phyloP scores from a whole-genome alignment of 768 basidiomycete species.

The Antrodiella citrinella region DNA sequence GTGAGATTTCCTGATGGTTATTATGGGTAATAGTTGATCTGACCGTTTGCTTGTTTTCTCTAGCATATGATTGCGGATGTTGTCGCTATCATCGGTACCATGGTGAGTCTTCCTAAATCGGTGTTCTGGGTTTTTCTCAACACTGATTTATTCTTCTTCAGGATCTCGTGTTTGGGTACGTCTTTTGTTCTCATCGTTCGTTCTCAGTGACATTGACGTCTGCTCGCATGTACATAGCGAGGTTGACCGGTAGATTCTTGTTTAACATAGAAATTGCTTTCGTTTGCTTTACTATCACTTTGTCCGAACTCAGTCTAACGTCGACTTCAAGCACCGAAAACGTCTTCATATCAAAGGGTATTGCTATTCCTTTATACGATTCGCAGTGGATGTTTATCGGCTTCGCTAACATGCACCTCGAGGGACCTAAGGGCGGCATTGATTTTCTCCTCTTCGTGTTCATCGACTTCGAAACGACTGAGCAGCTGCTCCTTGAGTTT shows the following conservation, averaged over 20 bases:
- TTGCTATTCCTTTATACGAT: conserved; percentile 59
- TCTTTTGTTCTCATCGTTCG: conserved; percentile 15
- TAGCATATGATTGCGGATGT: conserved; percentile 88
- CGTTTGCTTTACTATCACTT: conserved; percentile 1
- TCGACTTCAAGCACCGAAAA: too few relatives aligned
- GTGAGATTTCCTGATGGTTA: conserved; percentile 22
- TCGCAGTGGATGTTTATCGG: conserved; percentile 68
- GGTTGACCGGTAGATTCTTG: conserved; percentile 31
- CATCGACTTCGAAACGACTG: conserved; percentile 22
- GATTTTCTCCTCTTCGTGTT: conserved; percentile 28
- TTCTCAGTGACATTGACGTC: neutral
- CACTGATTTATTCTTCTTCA: conserved; percentile 15
- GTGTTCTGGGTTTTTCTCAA: neutral
- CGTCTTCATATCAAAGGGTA: too few relatives aligned
- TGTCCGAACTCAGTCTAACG: too few relatives aligned
- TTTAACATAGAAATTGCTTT: conserved; percentile 3
- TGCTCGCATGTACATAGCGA: conserved; percentile 24
- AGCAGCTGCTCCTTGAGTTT: conserved; percentile 50
- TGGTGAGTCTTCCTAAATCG: conserved; percentile 45
- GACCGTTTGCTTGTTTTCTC: conserved; percentile 11
- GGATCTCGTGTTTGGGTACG: conserved; percentile 93
- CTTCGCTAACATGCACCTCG: conserved; percentile 63
- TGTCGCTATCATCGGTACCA: conserved; percentile 95
- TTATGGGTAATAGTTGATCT: conserved; percentile 7
- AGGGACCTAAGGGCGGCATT: conserved; percentile 24